Evolutionary conservation across 1,284 basidiomycete genomes (phyloP).

Genomic region (Cutaneotrichosporon sp.): DNA sequence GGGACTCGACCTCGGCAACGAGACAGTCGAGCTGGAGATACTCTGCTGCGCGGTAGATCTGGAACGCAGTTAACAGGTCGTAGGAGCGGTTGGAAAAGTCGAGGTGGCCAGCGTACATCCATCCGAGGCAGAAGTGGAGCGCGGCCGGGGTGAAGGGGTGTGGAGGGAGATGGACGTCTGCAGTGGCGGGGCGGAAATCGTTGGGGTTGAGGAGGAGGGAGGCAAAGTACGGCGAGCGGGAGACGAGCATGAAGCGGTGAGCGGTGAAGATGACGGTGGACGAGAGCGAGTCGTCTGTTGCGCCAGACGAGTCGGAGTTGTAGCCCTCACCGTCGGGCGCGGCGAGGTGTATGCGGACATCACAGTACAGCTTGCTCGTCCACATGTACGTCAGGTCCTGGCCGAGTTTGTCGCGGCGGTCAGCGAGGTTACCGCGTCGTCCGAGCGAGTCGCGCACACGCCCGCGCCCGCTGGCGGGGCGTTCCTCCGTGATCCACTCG

Average conservation of each 20-base stretch:
- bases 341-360: slow-evolving; percentile 71
- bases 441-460: slow-evolving; percentile 32
- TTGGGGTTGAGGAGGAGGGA: slow-evolving; percentile 47
- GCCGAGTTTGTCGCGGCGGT: slow-evolving; percentile 72
- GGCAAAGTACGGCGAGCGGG: slow-evolving; percentile 81
- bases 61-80: slow-evolving; percentile 85
- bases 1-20: slow-evolving; percentile 70
- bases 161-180: slow-evolving; percentile 68
- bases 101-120: slow-evolving; percentile 81
- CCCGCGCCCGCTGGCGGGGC: slow-evolving; percentile 43
- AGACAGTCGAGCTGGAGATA: slow-evolving; percentile 76
- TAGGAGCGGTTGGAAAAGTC: slow-evolving; percentile 87
- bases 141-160: slow-evolving; percentile 94
- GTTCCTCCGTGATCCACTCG: slow-evolving; percentile 76
- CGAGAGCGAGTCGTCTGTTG: slow-evolving; percentile 33
- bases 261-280: slow-evolving; percentile 75
- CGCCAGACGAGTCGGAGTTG: slow-evolving; percentile 27
- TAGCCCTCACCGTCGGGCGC: slow-evolving; percentile 42
- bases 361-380: slow-evolving; percentile 84
- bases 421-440: slow-evolving; percentile 47
- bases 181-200: slow-evolving; percentile 44
- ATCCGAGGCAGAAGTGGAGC: slow-evolving; percentile 85
- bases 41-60: slow-evolving; percentile 74
- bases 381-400: slow-evolving; percentile 95
- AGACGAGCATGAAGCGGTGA: slow-evolving; percentile 86